These are phyloP conservation scores for Lepiota venenata DNA, from an alignment of 768 basidiomycete species.

Conservation along the genomic window DNA sequence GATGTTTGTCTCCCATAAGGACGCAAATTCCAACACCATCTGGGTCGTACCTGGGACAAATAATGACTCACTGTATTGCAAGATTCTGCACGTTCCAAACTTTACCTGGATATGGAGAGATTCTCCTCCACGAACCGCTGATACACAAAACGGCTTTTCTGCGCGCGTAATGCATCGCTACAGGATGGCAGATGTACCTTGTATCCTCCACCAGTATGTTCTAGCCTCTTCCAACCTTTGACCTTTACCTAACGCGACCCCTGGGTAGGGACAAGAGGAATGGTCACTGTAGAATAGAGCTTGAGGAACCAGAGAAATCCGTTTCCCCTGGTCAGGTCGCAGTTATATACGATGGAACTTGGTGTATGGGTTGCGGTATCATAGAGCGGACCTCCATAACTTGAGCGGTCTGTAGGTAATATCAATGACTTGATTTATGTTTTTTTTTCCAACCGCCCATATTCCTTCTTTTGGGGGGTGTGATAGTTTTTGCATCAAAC, in stretches of 20 bases:
- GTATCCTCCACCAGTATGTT: conserved; percentile 48
- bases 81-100: conserved; percentile 34
- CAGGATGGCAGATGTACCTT: conserved; percentile 53
- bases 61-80: conserved; percentile 1
- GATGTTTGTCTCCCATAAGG: conserved; percentile 77
- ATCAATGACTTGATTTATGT: no score
- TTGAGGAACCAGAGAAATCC: conserved; percentile 59
- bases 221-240: not conserved
- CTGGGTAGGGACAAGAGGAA: conserved; percentile 16
- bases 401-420: not conserved
- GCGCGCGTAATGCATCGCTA: conserved; percentile 67
- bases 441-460: not conserved
- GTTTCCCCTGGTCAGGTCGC: conserved; percentile 82
- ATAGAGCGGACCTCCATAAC: conserved; percentile 35
- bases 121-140: conserved; percentile 44
- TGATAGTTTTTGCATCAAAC: not conserved
- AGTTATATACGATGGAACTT: conserved; percentile 65
- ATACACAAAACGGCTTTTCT: conserved; percentile 39
- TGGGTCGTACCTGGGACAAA: conserved; percentile 74
- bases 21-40: conserved; percentile 58
- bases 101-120: conserved; percentile 82
- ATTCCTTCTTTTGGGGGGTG: not conserved
- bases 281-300: conserved; percentile 39
- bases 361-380: conserved; percentile 83
- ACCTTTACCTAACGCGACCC: conserved; percentile 9